Percentiles rank a stretch among this genome's conserved stretches.
Evolutionary conservation across 345 rosid species (phyloP).

Genomic region (Aquilaria malaccensis): DNA sequence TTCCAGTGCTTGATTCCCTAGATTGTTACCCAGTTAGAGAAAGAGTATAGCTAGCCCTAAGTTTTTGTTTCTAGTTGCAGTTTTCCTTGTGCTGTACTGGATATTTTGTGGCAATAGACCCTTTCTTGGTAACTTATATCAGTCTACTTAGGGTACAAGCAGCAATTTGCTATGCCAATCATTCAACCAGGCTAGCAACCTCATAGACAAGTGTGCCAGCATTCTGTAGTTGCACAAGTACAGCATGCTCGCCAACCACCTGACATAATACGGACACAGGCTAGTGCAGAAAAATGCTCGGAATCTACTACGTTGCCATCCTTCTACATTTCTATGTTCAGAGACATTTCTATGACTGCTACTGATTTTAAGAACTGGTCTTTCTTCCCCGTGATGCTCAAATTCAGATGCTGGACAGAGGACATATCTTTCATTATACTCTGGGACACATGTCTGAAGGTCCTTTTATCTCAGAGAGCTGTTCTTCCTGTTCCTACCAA

Average conservation of each 20-base stretch:
- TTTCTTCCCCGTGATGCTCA: conserved; percentile 16
- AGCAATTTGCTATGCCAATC: conserved; percentile 88
- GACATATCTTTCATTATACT: conserved; percentile 61
- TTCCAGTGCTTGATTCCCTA: too few species aligned
- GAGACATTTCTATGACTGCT: not conserved
- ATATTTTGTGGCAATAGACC: not conserved
- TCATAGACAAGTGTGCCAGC: conserved; percentile 74
- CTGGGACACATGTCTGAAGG: conserved; percentile 75
- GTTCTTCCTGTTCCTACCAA: conserved; percentile 71
- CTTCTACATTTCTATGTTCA: not conserved
- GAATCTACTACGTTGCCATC: not conserved
- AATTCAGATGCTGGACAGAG: conserved; percentile 73
- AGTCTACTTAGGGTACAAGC: conserved; percentile 93
- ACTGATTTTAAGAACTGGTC: too few species aligned
- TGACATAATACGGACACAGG: conserved; percentile 85
- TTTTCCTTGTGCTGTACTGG: not conserved
- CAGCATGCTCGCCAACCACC: conserved; percentile 74
- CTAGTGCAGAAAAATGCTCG: conserved; percentile 4
- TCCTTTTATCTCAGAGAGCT: conserved; percentile 52
- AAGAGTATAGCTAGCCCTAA: too few species aligned
- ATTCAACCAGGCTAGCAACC: conserved; percentile 88
- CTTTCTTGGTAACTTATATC: conserved; percentile 12
- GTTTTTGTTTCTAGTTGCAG: too few species aligned
- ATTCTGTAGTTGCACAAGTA: conserved; percentile 34
- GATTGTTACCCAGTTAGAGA: too few species aligned